These are phyloP conservation scores for Didymella keratinophila DNA, from an alignment of 2,329 filamentous ascomycete species.

Conservation along the genomic window DNA sequence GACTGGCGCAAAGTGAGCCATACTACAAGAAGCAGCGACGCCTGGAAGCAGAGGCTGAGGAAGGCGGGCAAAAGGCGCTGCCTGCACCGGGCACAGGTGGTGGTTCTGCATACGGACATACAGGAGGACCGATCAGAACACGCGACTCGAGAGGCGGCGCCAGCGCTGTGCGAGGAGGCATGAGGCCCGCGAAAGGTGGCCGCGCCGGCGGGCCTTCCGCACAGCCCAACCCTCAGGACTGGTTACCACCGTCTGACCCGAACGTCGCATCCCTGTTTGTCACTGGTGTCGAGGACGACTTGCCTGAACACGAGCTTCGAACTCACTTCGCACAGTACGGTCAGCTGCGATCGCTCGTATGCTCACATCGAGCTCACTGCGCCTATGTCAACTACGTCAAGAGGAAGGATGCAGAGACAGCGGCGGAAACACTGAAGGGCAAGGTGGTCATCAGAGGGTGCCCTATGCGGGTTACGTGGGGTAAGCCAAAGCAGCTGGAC, in stretches of 20 bases:
- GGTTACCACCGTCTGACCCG: slow-evolving; percentile 80
- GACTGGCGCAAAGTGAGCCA: slow-evolving; percentile 89
- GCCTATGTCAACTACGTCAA: slow-evolving; percentile 95
- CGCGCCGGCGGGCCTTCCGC: slow-evolving; percentile 68
- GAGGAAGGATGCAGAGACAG: slow-evolving; percentile 82
- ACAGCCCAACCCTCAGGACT: slow-evolving; percentile 84
- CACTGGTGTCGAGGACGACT: slow-evolving; percentile 93
- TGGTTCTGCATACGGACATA: slow-evolving; percentile 46
- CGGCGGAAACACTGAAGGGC: slow-evolving; percentile 84
- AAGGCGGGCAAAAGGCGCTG: slow-evolving; percentile 53
- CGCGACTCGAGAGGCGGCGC: slow-evolving; percentile 60
- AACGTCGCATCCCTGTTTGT: slow-evolving; percentile 94
- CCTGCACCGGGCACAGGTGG: slow-evolving; percentile 50
- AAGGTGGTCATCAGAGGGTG: slow-evolving; percentile 90
- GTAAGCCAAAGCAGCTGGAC: slow-evolving; percentile 88
- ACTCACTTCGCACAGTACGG: slow-evolving; percentile 90
- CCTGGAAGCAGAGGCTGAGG: slow-evolving; percentile 66
- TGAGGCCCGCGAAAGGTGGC: slow-evolving; percentile 53
- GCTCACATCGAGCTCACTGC: slow-evolving; percentile 96
- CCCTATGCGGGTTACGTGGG: slow-evolving; percentile 89
- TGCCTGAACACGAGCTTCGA: slow-evolving; percentile 90
- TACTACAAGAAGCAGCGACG: slow-evolving; percentile 90
- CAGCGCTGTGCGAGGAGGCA: slow-evolving; percentile 43
- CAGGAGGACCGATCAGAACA: slow-evolving; percentile 79
- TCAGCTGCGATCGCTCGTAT: slow-evolving; percentile 89